phyloP scores from a whole-genome alignment of 163 green algal genomes.

The Chlamydomonas reinhardtii region DNA sequence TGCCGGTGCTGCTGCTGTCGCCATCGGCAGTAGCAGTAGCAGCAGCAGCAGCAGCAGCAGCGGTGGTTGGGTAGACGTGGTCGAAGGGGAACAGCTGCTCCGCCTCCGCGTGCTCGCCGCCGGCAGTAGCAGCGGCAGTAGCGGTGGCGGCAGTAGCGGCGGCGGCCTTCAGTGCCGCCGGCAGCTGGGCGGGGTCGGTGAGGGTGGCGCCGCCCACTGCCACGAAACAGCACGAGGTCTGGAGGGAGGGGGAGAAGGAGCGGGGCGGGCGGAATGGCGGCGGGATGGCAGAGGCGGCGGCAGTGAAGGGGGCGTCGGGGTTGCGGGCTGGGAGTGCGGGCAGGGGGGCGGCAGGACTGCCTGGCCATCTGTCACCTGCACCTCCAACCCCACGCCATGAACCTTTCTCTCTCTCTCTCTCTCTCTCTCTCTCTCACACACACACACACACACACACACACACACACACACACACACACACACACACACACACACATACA shows the following conservation, averaged over 20 bases:
- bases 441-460: no score
- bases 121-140: not conserved
- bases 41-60: not conserved
- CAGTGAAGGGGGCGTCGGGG: no score
- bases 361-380: no score
- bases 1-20: not conserved
- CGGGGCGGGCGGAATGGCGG: not conserved
- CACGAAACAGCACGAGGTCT: conserved; percentile 73
- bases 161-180: not conserved
- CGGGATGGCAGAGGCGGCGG: not conserved
- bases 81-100: conserved; percentile 65
- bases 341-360: no score
- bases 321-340: no score
- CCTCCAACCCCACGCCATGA: no score
- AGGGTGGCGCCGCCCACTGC: conserved; percentile 57
- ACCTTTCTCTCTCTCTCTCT: no score
- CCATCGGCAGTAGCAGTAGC: no score
- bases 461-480: no score
- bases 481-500: no score
- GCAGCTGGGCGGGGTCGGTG: conserved; percentile 19
- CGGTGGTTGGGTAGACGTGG: conserved; percentile 48
- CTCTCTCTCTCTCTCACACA: no score
- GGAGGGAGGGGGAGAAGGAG: not conserved
- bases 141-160: not conserved
- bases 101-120: not conserved